Evolutionary conservation across 495 filamentous ascomycete genomes (phyloP).

Genomic region (Trichoderma gamsii): DNA sequence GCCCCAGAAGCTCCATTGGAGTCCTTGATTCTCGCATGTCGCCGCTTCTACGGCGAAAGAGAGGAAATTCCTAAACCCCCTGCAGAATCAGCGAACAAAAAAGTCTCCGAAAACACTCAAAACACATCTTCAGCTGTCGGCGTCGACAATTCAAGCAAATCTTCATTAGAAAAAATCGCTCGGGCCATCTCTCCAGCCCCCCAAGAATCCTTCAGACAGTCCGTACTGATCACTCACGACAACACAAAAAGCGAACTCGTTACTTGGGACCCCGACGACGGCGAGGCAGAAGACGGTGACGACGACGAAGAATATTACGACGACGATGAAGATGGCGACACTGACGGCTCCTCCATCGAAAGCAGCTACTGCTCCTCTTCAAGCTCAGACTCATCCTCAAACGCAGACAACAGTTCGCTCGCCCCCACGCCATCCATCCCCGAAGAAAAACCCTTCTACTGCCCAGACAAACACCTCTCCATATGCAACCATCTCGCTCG

Average conservation of each 20-base stretch:
- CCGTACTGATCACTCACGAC: too few species aligned
- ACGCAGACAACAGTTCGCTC: neutral
- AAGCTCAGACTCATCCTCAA: neutral
- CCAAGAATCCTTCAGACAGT: neutral
- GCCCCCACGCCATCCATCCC: neutral
- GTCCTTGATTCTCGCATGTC: constrained; percentile 24
- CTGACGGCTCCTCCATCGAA: neutral
- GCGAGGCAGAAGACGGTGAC: neutral
- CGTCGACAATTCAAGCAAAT: neutral
- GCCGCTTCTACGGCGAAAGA: constrained; percentile 26
- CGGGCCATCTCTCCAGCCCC: neutral
- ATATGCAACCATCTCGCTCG: constrained; percentile 24
- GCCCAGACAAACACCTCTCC: constrained; percentile 19
- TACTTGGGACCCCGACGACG: neutral
- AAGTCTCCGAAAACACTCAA: neutral
- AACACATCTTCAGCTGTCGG: neutral
- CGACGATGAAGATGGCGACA: neutral
- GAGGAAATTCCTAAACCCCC: neutral
- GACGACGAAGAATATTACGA: neutral
- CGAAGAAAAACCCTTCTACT: constrained; percentile 15
- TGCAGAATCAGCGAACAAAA: neutral
- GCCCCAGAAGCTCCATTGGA: constrained; percentile 14
- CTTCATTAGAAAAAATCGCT: neutral
- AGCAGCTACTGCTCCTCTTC: neutral
- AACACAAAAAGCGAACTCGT: neutral